phyloP scores from a whole-genome alignment of 768 basidiomycete species.

The Tricholoma sp. region DNA sequence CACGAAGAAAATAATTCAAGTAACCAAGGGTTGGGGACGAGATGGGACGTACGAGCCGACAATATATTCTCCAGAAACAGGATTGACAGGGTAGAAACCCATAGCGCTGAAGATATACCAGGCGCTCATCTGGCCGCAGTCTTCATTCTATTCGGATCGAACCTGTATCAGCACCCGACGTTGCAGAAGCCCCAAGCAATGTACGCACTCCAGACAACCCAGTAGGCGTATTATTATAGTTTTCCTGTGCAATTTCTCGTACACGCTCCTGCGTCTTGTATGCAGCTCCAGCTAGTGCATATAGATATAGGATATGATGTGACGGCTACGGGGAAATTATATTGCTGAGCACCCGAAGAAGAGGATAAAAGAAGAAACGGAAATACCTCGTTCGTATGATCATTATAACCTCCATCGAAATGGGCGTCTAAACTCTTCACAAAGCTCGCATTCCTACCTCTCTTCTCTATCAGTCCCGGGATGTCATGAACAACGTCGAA shows the following conservation, averaged over 20 bases:
- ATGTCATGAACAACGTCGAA: conserved; percentile 75
- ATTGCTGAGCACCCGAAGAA: too few relatives aligned
- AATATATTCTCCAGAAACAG: conserved; percentile 69
- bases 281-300: conserved; percentile 66
- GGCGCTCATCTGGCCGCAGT: conserved; percentile 88
- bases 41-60: conserved; percentile 73
- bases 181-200: background rate
- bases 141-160: conserved; percentile 59
- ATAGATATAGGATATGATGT: conserved; percentile 83
- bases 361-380: background rate
- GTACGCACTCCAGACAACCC: conserved; percentile 66
- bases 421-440: conserved; percentile 61
- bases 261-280: conserved; percentile 69
- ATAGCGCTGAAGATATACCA: conserved; percentile 83
- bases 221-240: conserved; percentile 64
- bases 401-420: conserved; percentile 62
- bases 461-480: conserved; percentile 50
- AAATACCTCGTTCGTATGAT: conserved; percentile 74
- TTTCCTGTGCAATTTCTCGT: conserved; percentile 52
- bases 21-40: background rate
- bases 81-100: conserved; percentile 84
- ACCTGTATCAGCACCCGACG: background rate
- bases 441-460: conserved; percentile 64
- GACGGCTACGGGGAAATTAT: conserved; percentile 47
- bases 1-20: background rate